phyloP scores from a whole-genome alignment of 2,329 filamentous ascomycete genomes.

The Cladosporium sp. region DNA sequence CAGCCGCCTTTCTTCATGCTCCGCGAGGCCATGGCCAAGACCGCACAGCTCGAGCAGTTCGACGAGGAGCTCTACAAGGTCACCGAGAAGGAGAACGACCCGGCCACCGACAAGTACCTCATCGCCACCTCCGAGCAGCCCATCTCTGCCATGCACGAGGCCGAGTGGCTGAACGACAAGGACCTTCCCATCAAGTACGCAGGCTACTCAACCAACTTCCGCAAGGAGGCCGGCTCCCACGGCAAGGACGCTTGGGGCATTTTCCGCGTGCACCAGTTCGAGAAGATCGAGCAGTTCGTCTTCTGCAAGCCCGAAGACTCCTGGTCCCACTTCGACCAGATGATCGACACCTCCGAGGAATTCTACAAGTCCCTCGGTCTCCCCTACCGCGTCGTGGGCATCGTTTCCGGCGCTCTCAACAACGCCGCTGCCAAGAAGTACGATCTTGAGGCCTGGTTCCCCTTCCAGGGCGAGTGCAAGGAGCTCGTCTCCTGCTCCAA shows the following conservation, averaged over 20 bases:
- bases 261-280: constrained; percentile 97
- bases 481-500: constrained; percentile 97
- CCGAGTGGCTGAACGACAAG: constrained; percentile 83
- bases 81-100: constrained; percentile 71
- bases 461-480: constrained; percentile 95
- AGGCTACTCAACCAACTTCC: constrained; percentile 92
- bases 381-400: constrained; percentile 87
- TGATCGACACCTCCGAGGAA: constrained; percentile 87
- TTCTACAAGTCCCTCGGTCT: constrained; percentile 90
- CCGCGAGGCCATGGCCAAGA: constrained; percentile 95
- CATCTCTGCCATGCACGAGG: constrained; percentile 78
- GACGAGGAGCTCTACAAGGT: constrained; percentile 99
- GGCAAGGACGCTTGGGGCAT: constrained; percentile 96
- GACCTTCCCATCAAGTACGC: constrained; percentile 85
- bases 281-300: constrained; percentile 84
- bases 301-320: constrained; percentile 83
- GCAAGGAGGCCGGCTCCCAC: constrained; percentile 89
- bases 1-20: constrained; percentile 94
- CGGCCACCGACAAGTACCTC: constrained; percentile 76
- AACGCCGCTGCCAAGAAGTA: constrained; percentile 88
- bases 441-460: constrained; percentile 95
- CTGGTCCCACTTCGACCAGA: constrained; percentile 89
- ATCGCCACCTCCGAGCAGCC: constrained; percentile 92
- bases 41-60: constrained; percentile 93
- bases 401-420: constrained; percentile 94